phyloP scores from a whole-genome alignment of 331 rosid genomes.

The Quercus tomentella region DNA sequence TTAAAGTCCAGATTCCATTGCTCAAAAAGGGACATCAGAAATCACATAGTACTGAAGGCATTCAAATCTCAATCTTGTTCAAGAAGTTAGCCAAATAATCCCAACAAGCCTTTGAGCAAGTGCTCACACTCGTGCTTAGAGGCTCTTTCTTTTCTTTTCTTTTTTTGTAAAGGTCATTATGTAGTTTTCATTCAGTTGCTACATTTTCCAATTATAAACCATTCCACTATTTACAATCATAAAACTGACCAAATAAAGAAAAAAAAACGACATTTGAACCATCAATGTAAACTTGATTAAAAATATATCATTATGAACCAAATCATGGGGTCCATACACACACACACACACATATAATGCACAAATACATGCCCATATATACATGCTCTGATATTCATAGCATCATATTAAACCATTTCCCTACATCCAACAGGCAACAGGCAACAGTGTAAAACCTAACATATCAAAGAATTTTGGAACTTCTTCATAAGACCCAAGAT shows the following conservation, averaged over 20 bases:
- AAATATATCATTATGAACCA: too few relatives aligned
- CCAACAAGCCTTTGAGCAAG: too few relatives aligned
- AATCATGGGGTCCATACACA: not conserved
- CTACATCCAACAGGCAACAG: not conserved
- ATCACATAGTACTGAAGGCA: not conserved
- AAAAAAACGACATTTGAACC: too few relatives aligned
- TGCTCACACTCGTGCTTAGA: rapidly evolving
- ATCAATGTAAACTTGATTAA: too few relatives aligned
- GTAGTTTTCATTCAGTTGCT: too few relatives aligned
- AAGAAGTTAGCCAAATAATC: not conserved
- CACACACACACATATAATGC: not conserved
- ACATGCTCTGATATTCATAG: not conserved
- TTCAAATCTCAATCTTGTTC: not conserved
- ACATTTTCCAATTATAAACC: too few relatives aligned
- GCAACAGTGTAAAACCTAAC: not conserved
- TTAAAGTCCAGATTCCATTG: too few relatives aligned
- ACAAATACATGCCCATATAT: not conserved
- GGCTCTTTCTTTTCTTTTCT: not conserved
- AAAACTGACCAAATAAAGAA: too few relatives aligned
- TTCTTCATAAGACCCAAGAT: not conserved
- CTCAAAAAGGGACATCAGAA: not conserved
- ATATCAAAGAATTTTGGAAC: not conserved
- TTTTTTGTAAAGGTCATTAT: too few relatives aligned
- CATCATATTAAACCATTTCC: not conserved
- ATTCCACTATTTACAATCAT: not conserved